Evolutionary conservation across 108 stramenopile genomes (phyloP).

Genomic region (Heterococcus sp.): DNA sequence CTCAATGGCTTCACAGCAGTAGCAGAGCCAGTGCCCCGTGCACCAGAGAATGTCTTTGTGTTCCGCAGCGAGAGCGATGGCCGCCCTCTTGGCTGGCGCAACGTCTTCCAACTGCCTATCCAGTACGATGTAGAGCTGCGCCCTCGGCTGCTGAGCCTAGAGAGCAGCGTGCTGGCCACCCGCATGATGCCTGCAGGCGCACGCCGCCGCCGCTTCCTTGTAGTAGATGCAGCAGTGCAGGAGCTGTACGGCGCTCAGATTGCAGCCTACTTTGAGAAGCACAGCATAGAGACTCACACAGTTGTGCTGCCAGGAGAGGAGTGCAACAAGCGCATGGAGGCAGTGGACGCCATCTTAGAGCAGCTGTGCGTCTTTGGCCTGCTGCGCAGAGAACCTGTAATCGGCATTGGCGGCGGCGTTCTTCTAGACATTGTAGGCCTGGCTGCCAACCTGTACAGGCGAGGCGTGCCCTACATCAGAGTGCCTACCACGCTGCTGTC

Average conservation of each 20-base stretch:
- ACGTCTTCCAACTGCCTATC: conserved; percentile 45
- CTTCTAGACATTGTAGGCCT: conserved; percentile 89
- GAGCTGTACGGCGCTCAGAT: conserved; percentile 36
- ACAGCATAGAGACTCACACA: conserved; percentile 22
- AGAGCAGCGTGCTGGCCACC: conserved; percentile 16
- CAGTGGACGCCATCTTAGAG: conserved; percentile 44
- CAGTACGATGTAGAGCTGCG: conserved; percentile 50
- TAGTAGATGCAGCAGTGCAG: conserved; percentile 6
- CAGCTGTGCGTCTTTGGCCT: conserved; percentile 55
- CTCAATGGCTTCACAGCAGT: conserved; percentile 9
- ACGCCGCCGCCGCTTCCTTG: conserved; percentile 40
- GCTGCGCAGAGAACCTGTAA: conserved; percentile 82
- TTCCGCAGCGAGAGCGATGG: conserved; percentile 8
- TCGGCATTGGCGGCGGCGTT: conserved; percentile 89
- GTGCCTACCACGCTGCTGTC: conserved; percentile 86
- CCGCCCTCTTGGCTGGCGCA: conserved; percentile 46
- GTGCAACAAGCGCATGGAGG: conserved; percentile 46
- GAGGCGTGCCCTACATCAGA: conserved; percentile 47
- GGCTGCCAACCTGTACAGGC: conserved; percentile 84
- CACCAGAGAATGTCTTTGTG: conserved; percentile 42
- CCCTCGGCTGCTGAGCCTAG: not conserved
- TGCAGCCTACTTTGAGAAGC: conserved; percentile 13
- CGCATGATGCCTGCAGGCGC: conserved; percentile 7
- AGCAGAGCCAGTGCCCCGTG: conserved; percentile 37
- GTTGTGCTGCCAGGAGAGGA: conserved; percentile 48